Conservation (phyloP, 2,329 filamentous ascomycete genomes). For the Penicillium hesseltinei region DNA sequence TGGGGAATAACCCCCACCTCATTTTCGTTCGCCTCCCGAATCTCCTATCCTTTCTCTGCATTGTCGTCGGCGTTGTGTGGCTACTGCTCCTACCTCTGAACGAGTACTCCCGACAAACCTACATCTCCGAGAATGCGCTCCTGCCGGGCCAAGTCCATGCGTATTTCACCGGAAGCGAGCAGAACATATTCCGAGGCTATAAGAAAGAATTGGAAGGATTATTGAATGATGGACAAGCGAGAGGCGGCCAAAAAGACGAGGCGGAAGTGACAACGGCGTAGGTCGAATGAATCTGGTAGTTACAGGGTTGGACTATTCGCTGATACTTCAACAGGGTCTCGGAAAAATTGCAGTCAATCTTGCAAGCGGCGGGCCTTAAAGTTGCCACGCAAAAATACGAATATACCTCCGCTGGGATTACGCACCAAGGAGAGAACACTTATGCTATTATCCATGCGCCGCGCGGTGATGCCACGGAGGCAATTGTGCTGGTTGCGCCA, state of each 20-base stretch:
- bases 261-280: conserved; percentile 31
- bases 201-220: conserved; percentile 71
- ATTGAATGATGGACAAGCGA: conserved; percentile 29
- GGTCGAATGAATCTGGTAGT: conserved; percentile 12
- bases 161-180: conserved; percentile 94
- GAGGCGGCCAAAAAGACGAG: conserved; percentile 25
- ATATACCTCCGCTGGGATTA: conserved; percentile 74
- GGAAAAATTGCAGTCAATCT: conserved; percentile 69
- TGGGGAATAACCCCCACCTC: conserved; percentile 77
- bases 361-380: conserved; percentile 79
- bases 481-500: conserved; percentile 85
- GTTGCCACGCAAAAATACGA: conserved; percentile 83
- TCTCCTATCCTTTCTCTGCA: conserved; percentile 80
- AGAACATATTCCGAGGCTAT: conserved; percentile 90
- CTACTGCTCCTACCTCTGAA: conserved; percentile 85
- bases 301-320: conserved; percentile 8
- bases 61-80: conserved; percentile 83
- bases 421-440: conserved; percentile 78
- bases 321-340: conserved; percentile 50
- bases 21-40: conserved; percentile 73
- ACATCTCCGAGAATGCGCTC: conserved; percentile 96
- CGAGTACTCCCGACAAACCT: conserved; percentile 86
- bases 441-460: conserved; percentile 94
- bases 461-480: conserved; percentile 92
- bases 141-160: conserved; percentile 95